Base-by-base conservation (phyloP, 495 filamentous ascomycete genomes). In the Pyronema omphalodes region DNA sequence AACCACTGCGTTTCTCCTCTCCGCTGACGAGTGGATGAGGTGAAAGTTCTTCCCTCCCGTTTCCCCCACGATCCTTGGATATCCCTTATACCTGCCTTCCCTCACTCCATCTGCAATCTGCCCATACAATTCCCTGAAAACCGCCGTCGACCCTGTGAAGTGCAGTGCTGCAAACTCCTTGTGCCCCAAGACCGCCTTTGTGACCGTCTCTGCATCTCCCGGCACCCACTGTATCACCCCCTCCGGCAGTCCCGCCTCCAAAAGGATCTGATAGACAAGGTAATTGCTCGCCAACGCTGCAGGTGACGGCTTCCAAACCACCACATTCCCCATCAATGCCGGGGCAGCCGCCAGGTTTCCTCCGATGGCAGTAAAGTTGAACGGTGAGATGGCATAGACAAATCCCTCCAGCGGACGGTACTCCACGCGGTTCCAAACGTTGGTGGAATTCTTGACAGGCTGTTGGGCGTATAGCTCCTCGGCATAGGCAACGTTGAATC, bases 1-100 rank as follows among this genome's bases (percentile, higher is more conserved):
- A 44, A 82, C 71, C 8, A 78, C 83, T 29, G 86, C 86, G 59
- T 86, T 89, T 36, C 75, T 67, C 44, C 87, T 60, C 57, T 91
- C 82, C 37, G 86, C 86, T 3, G 76, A 80, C 6, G 71, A 56
- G 64, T 93, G 85, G 44, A 93, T 66, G 39, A 93, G 71, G 69
- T 89, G 86, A 73, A 88, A 93, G 69, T 93, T 93, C 77, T 93
- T 93, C 56, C 86, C 86, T 54, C 84, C 83, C 2, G 86, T 91
- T 72, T 93, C 86, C 53, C 80, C 86, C 12, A 89, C 83, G 35
- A 91, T 78, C 56, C 86, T 77, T 11, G 86, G 86, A 68, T 86
- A 93, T 44, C 78, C 75, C 53, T 73, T 71, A 65, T 88, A 93
- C 15, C 70, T 72, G 45, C 76, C 80, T 57, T 81, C 77, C 4